Evolutionary conservation across 805 yeast species (phyloP).

Genomic region (Metschnikowia chrysomelidarum): DNA sequence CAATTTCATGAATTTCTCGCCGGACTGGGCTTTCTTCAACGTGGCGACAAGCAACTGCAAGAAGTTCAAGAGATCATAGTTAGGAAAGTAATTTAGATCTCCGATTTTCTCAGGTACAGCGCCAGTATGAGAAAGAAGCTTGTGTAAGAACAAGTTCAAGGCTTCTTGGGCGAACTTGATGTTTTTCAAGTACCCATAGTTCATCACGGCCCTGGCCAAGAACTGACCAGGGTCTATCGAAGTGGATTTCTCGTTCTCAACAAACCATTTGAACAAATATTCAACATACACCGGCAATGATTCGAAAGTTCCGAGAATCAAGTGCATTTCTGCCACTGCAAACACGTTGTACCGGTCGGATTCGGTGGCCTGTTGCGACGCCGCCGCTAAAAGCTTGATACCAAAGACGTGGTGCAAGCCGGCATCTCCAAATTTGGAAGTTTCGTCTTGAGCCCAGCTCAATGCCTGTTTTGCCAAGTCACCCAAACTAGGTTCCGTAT

Average conservation of each 20-base stretch:
- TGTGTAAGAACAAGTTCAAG: constrained; percentile 23
- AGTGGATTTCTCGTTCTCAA: constrained; percentile 15
- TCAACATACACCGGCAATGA: constrained; percentile 40
- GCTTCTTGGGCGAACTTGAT: constrained; percentile 52
- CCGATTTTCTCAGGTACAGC: constrained; percentile 6
- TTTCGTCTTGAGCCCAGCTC: constrained; percentile 56
- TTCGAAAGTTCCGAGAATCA: constrained; percentile 63
- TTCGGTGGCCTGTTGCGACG: constrained; percentile 20
- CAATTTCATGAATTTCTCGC: constrained; percentile 54
- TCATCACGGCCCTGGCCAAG: constrained; percentile 62
- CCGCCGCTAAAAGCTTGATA: constrained; percentile 49
- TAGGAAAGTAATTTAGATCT: constrained; percentile 25
- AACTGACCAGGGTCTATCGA: constrained; percentile 34
- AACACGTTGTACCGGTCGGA: constrained; percentile 40
- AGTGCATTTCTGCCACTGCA: constrained; percentile 70
- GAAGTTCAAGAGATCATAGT: constrained; percentile 56
- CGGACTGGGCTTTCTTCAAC: constrained; percentile 48
- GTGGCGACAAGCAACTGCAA: constrained; percentile 63
- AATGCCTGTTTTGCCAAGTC: constrained; percentile 65
- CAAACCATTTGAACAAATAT: constrained; percentile 46
- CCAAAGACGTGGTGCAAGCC: constrained; percentile 76
- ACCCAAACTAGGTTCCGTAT: constrained; percentile 47
- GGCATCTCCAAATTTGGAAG: constrained; percentile 65
- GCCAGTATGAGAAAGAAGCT: constrained; percentile 25
- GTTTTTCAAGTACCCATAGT: constrained; percentile 69